Percentiles rank a stretch among this genome's conserved stretches.
Evolutionary conservation across 2,329 filamentous ascomycete genomes (phyloP).

Genomic region (Verticillium klebahnii): DNA sequence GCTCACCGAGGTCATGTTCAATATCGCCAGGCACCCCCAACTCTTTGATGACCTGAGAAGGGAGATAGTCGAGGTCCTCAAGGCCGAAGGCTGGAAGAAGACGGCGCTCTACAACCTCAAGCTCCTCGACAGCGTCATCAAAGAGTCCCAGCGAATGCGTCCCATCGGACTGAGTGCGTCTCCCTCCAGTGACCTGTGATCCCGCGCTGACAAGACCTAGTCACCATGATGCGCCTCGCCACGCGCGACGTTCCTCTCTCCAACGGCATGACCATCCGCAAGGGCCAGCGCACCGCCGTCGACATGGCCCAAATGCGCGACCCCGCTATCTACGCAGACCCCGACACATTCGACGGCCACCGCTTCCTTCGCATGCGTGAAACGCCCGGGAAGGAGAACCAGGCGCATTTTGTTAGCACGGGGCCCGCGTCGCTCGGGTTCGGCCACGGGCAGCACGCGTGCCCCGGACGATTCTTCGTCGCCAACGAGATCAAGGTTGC

Average conservation of each 20-base stretch:
- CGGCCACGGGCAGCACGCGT: conserved; percentile 42
- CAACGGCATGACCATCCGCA: conserved; percentile 5
- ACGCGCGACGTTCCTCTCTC: conserved; percentile 1
- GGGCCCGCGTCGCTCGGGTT: conserved; percentile 39
- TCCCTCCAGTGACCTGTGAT: not conserved
- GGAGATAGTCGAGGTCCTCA: conserved; percentile 31
- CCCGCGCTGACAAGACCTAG: not conserved
- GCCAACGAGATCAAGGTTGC: conserved; percentile 35
- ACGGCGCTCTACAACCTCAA: conserved; percentile 30
- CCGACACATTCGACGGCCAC: not conserved
- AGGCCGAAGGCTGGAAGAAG: conserved; percentile 29
- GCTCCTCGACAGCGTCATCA: conserved; percentile 17
- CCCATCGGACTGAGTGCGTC: not conserved
- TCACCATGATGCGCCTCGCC: conserved; percentile 4
- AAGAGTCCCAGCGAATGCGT: not conserved
- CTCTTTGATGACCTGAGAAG: conserved; percentile 33
- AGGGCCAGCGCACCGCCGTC: conserved; percentile 4
- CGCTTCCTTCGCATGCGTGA: conserved; percentile 3
- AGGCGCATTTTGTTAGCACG: conserved; percentile 35
- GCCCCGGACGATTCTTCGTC: conserved; percentile 44
- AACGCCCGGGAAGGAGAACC: conserved; percentile 2
- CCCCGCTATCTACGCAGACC: not conserved
- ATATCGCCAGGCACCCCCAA: conserved; percentile 33
- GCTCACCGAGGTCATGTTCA: conserved; percentile 29
- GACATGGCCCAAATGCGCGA: conserved; percentile 4